phyloP scores from a whole-genome alignment of 345 rosid species.

The Noccaea bulbosa region DNA sequence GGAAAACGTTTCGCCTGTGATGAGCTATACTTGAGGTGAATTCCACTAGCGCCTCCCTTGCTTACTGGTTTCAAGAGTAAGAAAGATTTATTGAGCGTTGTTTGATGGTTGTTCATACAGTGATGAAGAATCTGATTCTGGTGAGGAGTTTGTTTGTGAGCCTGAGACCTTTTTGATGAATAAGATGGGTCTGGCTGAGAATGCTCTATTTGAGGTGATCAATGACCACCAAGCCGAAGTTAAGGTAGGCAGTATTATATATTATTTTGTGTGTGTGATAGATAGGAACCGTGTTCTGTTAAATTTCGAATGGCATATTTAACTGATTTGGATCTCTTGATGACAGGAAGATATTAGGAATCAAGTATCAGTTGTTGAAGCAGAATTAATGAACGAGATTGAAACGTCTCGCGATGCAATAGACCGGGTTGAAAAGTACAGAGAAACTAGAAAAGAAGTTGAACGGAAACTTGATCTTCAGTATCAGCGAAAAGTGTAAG shows the following conservation, averaged over 20 bases:
- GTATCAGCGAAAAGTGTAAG: conserved; percentile 87
- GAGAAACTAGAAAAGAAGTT: conserved; percentile 66
- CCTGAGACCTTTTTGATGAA: conserved; percentile 54
- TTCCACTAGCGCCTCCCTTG: background rate
- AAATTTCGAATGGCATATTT: background rate
- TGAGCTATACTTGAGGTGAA: conserved; percentile 61
- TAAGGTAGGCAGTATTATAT: conserved; percentile 51
- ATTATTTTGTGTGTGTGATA: background rate
- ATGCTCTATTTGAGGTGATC: conserved; percentile 58
- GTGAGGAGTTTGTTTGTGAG: conserved; percentile 51
- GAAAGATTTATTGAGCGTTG: background rate
- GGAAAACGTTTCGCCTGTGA: conserved; percentile 54
- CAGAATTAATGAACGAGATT: conserved; percentile 54
- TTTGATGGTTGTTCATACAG: conserved; percentile 37
- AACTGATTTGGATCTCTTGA: conserved; percentile 11
- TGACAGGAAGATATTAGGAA: conserved; percentile 83
- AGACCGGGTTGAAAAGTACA: conserved; percentile 62
- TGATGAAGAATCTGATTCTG: conserved; percentile 73
- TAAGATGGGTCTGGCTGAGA: conserved; percentile 60
- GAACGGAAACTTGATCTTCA: conserved; percentile 81
- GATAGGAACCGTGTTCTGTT: background rate
- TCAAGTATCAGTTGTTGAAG: conserved; percentile 62
- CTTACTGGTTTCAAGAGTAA: background rate
- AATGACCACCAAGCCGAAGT: conserved; percentile 61
- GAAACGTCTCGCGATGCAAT: conserved; percentile 61